phyloP scores from a whole-genome alignment of 345 rosid species.

The Brassica carinata region DNA sequence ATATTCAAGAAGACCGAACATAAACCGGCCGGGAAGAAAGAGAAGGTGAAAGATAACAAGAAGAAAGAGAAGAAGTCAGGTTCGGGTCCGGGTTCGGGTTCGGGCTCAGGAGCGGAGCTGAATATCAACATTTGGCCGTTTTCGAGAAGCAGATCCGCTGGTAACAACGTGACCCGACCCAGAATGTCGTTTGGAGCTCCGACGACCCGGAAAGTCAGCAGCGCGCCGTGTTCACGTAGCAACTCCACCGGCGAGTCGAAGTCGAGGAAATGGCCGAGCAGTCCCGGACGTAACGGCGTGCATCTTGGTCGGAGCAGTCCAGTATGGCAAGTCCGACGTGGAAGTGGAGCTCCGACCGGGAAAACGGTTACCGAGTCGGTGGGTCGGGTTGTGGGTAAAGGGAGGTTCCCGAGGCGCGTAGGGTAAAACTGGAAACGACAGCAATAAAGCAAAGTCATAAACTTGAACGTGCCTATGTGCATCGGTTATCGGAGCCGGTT shows the following conservation, averaged over 20 bases:
- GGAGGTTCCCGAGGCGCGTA: conserved; percentile 33
- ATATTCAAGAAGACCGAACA: conserved; percentile 59
- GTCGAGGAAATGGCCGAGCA: conserved; percentile 63
- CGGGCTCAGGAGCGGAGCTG: conserved; percentile 51
- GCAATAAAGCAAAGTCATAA: conserved; percentile 38
- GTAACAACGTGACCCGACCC: conserved; percentile 58
- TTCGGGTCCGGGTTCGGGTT: conserved; percentile 38
- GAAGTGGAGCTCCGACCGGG: conserved; percentile 34
- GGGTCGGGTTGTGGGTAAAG: conserved; percentile 28
- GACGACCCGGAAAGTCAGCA: conserved; percentile 62
- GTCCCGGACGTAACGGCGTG: conserved; percentile 69
- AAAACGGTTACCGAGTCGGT: conserved; percentile 30
- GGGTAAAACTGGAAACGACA: conserved; percentile 35
- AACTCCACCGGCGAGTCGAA: conserved; percentile 59
- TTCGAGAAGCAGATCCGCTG: conserved; percentile 83
- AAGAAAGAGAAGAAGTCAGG: conserved; percentile 42
- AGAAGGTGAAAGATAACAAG: conserved; percentile 40
- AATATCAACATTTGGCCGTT: conserved; percentile 87
- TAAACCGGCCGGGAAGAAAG: conserved; percentile 46
- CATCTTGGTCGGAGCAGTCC: conserved; percentile 76
- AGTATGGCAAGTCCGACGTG: conserved; percentile 71
- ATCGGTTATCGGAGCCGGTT: conserved; percentile 69
- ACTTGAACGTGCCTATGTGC: conserved; percentile 46
- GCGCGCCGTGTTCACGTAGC: conserved; percentile 85
- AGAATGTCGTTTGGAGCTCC: conserved; percentile 48